phyloP scores from a whole-genome alignment of 805 yeast genomes.

The Priceomyces castillae region DNA sequence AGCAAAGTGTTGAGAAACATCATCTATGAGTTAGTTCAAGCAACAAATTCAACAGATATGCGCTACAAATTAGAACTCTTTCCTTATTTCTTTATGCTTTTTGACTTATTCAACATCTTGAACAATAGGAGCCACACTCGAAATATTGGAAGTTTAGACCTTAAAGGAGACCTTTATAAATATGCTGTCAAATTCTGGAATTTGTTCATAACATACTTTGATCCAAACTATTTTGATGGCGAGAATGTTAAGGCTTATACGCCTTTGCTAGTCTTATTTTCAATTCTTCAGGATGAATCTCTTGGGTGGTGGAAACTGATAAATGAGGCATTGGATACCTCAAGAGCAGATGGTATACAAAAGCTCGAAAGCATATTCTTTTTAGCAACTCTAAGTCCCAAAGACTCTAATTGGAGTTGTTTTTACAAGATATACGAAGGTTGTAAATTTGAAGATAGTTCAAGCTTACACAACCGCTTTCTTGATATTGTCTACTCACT shows the following conservation, averaged over 20 bases:
- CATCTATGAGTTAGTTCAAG: slow-evolving; percentile 7
- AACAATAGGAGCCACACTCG: slow-evolving; percentile 1
- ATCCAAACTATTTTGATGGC: slow-evolving; percentile 12
- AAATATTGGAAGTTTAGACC: neutral
- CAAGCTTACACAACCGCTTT: slow-evolving; percentile 22
- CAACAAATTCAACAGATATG: neutral
- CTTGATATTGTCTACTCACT: slow-evolving; percentile 27
- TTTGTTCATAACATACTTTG: slow-evolving; percentile 17
- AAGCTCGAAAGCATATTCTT: slow-evolving; percentile 17
- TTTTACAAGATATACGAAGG: slow-evolving; percentile 21
- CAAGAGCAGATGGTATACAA: slow-evolving; percentile 1
- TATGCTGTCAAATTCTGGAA: slow-evolving; percentile 18
- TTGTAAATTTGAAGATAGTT: slow-evolving; percentile 11
- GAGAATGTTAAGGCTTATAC: slow-evolving; percentile 1
- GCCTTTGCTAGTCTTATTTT: slow-evolving; percentile 19
- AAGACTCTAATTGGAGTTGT: slow-evolving; percentile 22
- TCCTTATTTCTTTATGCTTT: slow-evolving; percentile 20
- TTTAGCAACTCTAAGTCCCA: slow-evolving; percentile 15
- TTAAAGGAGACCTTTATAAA: slow-evolving; percentile 2
- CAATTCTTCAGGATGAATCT: slow-evolving; percentile 12
- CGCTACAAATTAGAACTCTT: slow-evolving; percentile 7
- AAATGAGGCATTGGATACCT: slow-evolving; percentile 13
- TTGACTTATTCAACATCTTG: slow-evolving; percentile 10
- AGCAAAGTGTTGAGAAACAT: slow-evolving; percentile 13
- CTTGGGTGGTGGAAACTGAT: slow-evolving; percentile 29